Conservation (phyloP, 2,329 filamentous ascomycete genomes). For the Fusarium floridanum region DNA sequence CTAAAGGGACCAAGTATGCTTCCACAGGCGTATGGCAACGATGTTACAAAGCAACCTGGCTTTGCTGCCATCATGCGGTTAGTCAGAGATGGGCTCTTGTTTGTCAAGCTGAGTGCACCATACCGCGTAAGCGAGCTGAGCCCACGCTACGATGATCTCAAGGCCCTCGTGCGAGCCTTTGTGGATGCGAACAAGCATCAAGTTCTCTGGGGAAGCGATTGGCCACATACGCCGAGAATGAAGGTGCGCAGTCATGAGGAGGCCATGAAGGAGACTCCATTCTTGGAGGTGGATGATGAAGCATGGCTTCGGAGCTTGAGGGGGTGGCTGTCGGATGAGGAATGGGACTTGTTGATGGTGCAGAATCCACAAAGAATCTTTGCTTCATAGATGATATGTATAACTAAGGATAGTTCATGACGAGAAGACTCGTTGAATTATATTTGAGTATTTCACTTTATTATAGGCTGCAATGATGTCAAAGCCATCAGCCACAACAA, state of each 20-base stretch:
- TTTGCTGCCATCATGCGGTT: constrained; percentile 41
- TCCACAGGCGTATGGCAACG: constrained; percentile 28
- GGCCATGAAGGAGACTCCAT: constrained; percentile 49
- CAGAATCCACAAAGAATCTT: constrained; percentile 27
- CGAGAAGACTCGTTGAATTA: background rate
- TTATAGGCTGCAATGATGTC: no score
- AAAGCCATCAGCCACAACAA: no score
- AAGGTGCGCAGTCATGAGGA: constrained; percentile 51
- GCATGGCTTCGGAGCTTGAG: constrained; percentile 40
- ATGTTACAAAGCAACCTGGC: constrained; percentile 46
- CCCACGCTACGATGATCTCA: constrained; percentile 50
- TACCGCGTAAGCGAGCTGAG: constrained; percentile 50
- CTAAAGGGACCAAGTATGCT: constrained; percentile 53
- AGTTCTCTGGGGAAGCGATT: constrained; percentile 56
- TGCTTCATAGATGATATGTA: background rate
- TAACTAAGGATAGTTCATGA: background rate
- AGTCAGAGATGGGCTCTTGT: constrained; percentile 49
- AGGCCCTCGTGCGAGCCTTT: constrained; percentile 47
- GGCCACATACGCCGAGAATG: constrained; percentile 55
- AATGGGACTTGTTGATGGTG: constrained; percentile 41
- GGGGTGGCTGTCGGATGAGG: constrained; percentile 41
- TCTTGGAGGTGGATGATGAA: constrained; percentile 42
- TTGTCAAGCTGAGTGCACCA: constrained; percentile 55
- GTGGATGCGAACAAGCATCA: constrained; percentile 50
- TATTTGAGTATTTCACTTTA: background rate